Evolutionary conservation across 306 rosid species (phyloP), one percentile per base, ranked within the genome.

Genomic region (Acacia melanoxylon): DNA sequence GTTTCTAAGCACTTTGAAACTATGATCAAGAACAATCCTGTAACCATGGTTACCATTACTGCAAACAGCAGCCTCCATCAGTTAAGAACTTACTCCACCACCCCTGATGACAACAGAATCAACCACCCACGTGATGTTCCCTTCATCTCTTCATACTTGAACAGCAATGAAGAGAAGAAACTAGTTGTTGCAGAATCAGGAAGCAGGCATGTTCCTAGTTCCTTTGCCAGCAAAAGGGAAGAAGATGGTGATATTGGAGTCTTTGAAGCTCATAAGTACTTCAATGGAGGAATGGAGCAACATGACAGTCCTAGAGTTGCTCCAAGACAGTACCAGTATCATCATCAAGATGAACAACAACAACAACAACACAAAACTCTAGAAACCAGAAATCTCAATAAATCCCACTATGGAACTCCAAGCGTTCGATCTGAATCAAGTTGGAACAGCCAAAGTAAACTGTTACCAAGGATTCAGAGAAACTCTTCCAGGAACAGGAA

Each of bases 251-350:
- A 95, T 82, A 95, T 95, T 33, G 99, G 97, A 83, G 96, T 95
- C 0, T 95, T 95, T 71, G 89, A 91, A 25, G 99, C 99, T 51
- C 98, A 92, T 62, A 95, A 92, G 72, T 95, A 95, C 92, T 95
- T 95, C 94, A 89, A 87, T 73, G 97, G 84, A 52, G 86, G 48
- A 49, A 86, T 86, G 40, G 86, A 88, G 45, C 41, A 37, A 37
- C 58, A 1, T 27, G 89, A 86, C 9, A 48, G 81, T 25, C 85
- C 91, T 41, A 84, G 80, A 61, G 58, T 84, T 56, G 11, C 76
- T 16, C 15, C 93, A 20, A 67, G 76, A 41, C 89, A 63, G 49
- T 63, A 76, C 46, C 84, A 83, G n/a, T 79, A 79, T 58, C 82
- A 80, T 24, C 80, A 78, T 22, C 82, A 76, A 65, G 84, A 84